These are phyloP conservation scores for Phytophthora pseudosyringae DNA, from an alignment of 352 stramenopile genomes.

Conservation along the genomic window DNA sequence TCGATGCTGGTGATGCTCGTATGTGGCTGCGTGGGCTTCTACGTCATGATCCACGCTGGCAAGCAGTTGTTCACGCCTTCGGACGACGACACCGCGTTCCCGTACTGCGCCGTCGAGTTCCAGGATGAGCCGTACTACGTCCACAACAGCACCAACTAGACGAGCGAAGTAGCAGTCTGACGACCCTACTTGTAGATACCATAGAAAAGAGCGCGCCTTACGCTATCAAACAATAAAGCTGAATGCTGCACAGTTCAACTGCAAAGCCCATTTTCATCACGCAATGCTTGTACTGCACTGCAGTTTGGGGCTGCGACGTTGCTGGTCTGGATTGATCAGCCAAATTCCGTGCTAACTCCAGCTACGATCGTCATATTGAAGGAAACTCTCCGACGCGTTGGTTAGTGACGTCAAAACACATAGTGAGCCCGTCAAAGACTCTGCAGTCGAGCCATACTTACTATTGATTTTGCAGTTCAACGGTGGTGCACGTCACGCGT, in stretches of 20 bases:
- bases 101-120: conserved; percentile 20
- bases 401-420: too few relatives aligned
- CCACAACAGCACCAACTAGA: conserved; percentile 22
- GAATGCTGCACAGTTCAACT: not conserved
- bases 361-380: too few relatives aligned
- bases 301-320: too few relatives aligned
- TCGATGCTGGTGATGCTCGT: conserved; percentile 47
- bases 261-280: too few relatives aligned
- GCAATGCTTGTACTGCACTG: too few relatives aligned
- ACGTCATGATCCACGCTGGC: conserved; percentile 52
- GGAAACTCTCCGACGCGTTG: too few relatives aligned
- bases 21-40: conserved; percentile 47
- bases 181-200: conserved; percentile 2
- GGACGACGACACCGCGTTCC: conserved; percentile 21
- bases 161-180: not conserved
- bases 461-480: not conserved
- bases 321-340: too few relatives aligned
- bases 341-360: too few relatives aligned
- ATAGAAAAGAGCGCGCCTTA: not conserved
- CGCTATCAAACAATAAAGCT: conserved; percentile 1
- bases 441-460: too few relatives aligned
- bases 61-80: conserved; percentile 44
- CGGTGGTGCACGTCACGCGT: too few relatives aligned
- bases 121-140: conserved; percentile 32
- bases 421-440: too few relatives aligned